Evolutionary conservation across 2,329 filamentous ascomycete genomes (phyloP).

Genomic region (Arthrobotrys megalospora): DNA sequence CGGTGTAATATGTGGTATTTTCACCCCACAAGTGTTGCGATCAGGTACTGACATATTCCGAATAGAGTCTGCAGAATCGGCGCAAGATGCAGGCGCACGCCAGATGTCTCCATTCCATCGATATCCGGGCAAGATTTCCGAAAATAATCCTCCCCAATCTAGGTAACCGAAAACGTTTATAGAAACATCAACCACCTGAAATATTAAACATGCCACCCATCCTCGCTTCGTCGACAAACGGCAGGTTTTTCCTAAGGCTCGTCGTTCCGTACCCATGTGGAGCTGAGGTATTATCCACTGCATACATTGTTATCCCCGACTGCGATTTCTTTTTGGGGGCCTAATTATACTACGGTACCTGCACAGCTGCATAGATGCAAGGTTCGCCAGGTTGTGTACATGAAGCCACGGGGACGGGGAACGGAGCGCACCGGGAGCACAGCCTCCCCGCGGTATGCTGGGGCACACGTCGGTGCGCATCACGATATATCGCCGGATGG

Average conservation of each 20-base stretch:
- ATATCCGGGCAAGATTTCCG: not conserved
- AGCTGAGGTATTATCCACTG: conserved; percentile 4
- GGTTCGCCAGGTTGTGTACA: no score
- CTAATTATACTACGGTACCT: not conserved
- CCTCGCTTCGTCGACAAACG: conserved; percentile 6
- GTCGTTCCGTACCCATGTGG: conserved; percentile 11
- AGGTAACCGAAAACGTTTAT: not conserved
- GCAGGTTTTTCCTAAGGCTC: conserved; percentile 1
- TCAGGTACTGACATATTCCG: no score
- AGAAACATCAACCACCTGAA: not conserved
- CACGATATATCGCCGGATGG: no score
- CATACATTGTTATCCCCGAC: not conserved
- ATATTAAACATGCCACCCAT: not conserved
- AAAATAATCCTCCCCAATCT: not conserved
- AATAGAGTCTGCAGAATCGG: not conserved
- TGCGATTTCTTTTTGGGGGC: not conserved
- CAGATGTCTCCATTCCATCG: no score
- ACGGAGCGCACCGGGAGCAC: no score
- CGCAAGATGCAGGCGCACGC: not conserved
- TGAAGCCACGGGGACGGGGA: no score
- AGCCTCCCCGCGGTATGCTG: no score
- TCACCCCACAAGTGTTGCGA: not conserved
- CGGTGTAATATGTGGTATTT: not conserved
- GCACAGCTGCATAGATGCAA: no score
- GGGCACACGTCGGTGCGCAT: no score